Base-by-base conservation (phyloP, 2,329 filamentous ascomycete species). In the Calonectria pauciramosa region DNA sequence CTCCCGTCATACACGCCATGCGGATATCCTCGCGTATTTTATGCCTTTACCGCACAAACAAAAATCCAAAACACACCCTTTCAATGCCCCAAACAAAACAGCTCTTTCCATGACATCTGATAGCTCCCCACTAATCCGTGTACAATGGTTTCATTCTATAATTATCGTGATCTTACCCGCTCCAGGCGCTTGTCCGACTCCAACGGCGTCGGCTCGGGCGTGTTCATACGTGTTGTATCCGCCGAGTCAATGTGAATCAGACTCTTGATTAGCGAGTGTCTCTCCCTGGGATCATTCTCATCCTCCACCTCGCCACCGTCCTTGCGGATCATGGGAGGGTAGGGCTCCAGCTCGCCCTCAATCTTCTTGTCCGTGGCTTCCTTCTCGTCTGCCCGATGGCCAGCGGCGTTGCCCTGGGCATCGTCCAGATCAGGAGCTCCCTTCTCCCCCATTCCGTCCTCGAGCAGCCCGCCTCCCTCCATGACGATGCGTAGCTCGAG, bases 391-490 rank as follows among this genome's bases (percentile, higher is more conserved):
- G 73, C 84, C 59, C 87, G 85, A 72, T 85, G 85, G 14, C 90
- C 90, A 3, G 87, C 88, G 0, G 89, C 90, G 68, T 91, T 91
- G 72, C 86, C 86, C 81, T 91, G 89, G 8, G 89, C 90, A 68
- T 91, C 89, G 77, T 91, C 90, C 18, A 91, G 85, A 69, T 91
- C 90, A 4, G 86, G 87, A 9, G 87, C 86, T 13, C 90, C 90
- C 82, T 90, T 90, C 77, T 88, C 87, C 54, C 90, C 90, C 89
- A 91, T 91, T 71, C 90, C 90, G 49, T 86, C 88, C 80, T 91
- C 89, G 34, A 87, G 83, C 4, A 91, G 85, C 77, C 88, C 86
- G 30, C 89, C 89, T 49, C 89, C 89, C 79, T 91, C 90, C 83
- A 91, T 87, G 26, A 91, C 89, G 16, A 90, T 88, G 47, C 87